Evolutionary conservation across 2,329 filamentous ascomycete species (phyloP), one percentile per base, ranked within the genome.

Genomic region (Pseudogymnoascus sp.): DNA sequence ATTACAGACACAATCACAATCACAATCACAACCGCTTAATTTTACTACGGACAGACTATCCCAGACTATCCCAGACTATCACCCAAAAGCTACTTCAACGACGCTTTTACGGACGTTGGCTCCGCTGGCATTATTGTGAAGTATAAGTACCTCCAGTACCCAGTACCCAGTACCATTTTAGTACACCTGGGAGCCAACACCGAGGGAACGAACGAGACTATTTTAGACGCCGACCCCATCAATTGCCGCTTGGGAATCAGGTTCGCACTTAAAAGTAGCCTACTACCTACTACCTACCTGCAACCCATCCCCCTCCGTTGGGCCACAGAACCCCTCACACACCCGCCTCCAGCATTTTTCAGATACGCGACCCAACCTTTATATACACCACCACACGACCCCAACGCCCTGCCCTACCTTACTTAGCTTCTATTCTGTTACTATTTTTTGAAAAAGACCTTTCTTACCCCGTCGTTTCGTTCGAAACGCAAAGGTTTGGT

Each of bases 241-340:
- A 60, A 40, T 60, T 60, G 56, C 56, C 56, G 56, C 56, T 60
- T 40, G 56, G 56, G 56, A 60, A 60, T 60, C 37, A 37, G 56
- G 37, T 37, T 60, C 56, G 33, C 56, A 60, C 56, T 60, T 60
- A 60, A 37, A 37, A 37, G 56, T 40, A 40, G 31, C 26, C 46
- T 53, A 4, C 26, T 50, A 50, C 43, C 16, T 11, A 1, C 41
- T 53, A 53, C 46, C 26, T 8, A 4, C 38, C 41, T 31, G 26
- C 26, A 19, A 31, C 46, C 46, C n/a, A 14, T 16, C 14, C 46
- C 40, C 46, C 46, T 31, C 46, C 46, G 46, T 53, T 53, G 46
- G 46, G 46, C 46, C 46, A 53, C 46, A 53, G 46, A 53, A 53
- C 46, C 46, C 46, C 46, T 53, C 46, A 53, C 46, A 28, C 46